These are phyloP conservation scores for Yamadazyma friedrichii DNA, from an alignment of 1,139 yeast genomes.

Conservation along the genomic window DNA sequence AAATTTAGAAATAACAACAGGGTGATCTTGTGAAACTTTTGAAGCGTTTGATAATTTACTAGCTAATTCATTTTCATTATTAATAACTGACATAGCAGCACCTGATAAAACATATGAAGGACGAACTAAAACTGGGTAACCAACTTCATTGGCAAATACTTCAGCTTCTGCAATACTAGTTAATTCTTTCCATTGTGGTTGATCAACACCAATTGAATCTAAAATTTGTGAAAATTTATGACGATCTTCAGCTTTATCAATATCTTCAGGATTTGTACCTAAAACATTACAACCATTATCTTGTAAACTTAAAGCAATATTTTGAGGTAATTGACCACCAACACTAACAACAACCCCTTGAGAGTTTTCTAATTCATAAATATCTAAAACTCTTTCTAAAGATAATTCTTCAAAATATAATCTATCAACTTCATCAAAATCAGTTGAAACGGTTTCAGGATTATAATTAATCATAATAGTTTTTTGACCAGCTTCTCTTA, in stretches of 20 bases:
- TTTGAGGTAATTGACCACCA: constrained; percentile 98
- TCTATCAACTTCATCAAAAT: constrained; percentile 97
- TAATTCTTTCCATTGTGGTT: constrained; percentile 97
- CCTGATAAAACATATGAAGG: constrained; percentile 97
- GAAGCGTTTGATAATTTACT: constrained; percentile 82
- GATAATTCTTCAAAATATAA: constrained; percentile 93
- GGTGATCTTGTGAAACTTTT: constrained; percentile 91
- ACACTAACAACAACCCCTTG: constrained; percentile 93
- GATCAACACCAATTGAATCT: constrained; percentile 89
- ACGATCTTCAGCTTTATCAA: constrained; percentile 97
- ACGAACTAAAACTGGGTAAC: constrained; percentile 95
- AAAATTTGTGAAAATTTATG: constrained; percentile 94
- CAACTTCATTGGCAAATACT: constrained; percentile 78
- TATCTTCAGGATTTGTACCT: constrained; percentile 93
- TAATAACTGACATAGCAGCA: constrained; percentile 97
- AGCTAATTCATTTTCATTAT: constrained; percentile 74
- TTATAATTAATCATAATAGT: constrained; percentile 97
- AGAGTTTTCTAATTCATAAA: constrained; percentile 87
- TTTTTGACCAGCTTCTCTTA: constrained; percentile 82
- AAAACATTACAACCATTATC: constrained; percentile 82
- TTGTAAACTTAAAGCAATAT: constrained; percentile 85
- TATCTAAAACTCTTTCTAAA: constrained; percentile 95
- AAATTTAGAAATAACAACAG: constrained; percentile 95
- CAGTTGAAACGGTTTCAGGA: constrained; percentile 98
- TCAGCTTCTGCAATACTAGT: constrained; percentile 85